These are phyloP conservation scores for Cystobasidium pallidum DNA, from an alignment of 1,284 basidiomycete species.

Conservation along the genomic window DNA sequence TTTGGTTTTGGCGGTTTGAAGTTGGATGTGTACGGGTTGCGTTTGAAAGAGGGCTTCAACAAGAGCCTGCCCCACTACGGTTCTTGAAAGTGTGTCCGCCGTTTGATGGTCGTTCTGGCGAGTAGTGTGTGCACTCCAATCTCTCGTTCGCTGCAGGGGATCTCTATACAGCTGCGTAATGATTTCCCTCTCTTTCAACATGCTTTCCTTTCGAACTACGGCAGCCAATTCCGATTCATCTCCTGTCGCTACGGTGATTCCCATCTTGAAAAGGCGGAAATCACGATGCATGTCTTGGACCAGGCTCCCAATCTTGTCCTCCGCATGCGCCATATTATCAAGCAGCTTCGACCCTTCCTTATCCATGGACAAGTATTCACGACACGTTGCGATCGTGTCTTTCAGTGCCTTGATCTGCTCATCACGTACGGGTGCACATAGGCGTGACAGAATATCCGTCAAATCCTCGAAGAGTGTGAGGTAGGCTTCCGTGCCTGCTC, in stretches of 20 bases:
- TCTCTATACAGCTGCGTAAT: conserved; percentile 7
- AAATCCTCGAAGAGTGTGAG: not conserved
- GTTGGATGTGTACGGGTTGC: conserved; percentile 2
- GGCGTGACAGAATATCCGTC: conserved; percentile 3
- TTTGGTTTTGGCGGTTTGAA: not conserved
- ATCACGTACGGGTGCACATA: conserved; percentile 37
- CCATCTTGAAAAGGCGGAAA: conserved; percentile 15
- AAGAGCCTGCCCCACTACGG: not conserved
- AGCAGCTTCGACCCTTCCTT: not conserved
- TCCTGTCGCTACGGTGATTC: not conserved
- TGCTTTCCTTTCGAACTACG: conserved; percentile 10
- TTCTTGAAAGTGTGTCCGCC: not conserved
- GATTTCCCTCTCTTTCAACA: conserved; percentile 18
- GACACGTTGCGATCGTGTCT: conserved; percentile 1
- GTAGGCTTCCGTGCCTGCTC: not conserved
- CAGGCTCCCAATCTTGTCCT: not conserved
- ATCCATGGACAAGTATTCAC: conserved; percentile 18
- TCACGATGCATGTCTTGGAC: conserved; percentile 31
- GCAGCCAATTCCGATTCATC: conserved; percentile 7
- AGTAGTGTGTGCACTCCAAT: not conserved
- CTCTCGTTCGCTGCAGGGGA: not conserved
- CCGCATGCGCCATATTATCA: not conserved
- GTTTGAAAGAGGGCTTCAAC: not conserved
- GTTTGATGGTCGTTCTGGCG: no score
- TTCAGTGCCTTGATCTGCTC: not conserved